These are phyloP conservation scores for Mariannaea sp. DNA, from an alignment of 2,329 filamentous ascomycete genomes.

Conservation along the genomic window DNA sequence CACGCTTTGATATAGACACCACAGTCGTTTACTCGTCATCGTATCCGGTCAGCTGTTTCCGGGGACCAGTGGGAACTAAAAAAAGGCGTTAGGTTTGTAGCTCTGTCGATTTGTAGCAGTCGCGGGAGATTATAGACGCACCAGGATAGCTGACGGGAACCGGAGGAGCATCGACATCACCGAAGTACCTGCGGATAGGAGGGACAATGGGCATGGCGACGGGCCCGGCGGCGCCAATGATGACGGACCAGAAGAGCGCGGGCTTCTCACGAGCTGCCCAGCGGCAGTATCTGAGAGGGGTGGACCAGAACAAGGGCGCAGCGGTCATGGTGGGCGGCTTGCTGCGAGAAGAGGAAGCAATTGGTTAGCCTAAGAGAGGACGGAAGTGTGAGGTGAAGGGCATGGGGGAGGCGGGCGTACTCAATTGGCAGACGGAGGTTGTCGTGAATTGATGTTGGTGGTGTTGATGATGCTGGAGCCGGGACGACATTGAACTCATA, in stretches of 20 bases:
- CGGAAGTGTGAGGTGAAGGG: too few relatives aligned
- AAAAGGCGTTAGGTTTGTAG: conserved; percentile 8
- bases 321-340: conserved; percentile 58
- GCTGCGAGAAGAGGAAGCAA: neutral
- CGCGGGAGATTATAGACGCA: conserved; percentile 56
- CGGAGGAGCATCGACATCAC: conserved; percentile 71
- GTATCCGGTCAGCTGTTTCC: conserved; percentile 64
- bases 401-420: conserved; percentile 27
- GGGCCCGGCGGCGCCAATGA: conserved; percentile 76
- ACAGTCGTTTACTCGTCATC: conserved; percentile 54
- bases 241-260: conserved; percentile 85
- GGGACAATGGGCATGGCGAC: conserved; percentile 72
- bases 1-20: conserved; percentile 10
- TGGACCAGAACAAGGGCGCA: conserved; percentile 78
- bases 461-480: conserved; percentile 31
- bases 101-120: neutral
- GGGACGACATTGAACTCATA: conserved; percentile 12
- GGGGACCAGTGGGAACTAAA: conserved; percentile 61
- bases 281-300: conserved; percentile 81
- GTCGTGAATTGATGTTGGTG: conserved; percentile 29
- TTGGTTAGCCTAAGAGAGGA: neutral
- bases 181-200: conserved; percentile 71
- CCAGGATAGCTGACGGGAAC: conserved; percentile 92
- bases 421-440: conserved; percentile 42
- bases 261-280: conserved; percentile 90